These are phyloP conservation scores for Lactifluus piperatus DNA, from an alignment of 768 basidiomycete species.

Conservation along the genomic window DNA sequence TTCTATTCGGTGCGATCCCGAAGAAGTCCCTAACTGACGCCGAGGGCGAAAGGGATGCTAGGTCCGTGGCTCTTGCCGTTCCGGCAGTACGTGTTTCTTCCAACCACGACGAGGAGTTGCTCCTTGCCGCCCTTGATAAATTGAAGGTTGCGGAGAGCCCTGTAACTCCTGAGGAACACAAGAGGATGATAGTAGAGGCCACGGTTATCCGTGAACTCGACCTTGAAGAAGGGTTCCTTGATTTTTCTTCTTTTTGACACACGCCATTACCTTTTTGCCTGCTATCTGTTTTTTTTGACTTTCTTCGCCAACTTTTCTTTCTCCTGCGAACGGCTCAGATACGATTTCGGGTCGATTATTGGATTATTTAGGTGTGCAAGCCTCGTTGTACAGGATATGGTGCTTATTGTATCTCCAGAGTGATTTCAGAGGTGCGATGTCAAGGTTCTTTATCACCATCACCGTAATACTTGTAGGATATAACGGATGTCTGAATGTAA, in stretches of 20 bases:
- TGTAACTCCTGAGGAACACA: slow-evolving; percentile 20
- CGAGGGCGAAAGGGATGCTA: neutral
- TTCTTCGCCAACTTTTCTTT: no score
- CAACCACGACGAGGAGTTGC: neutral
- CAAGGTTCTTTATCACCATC: neutral
- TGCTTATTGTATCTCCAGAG: neutral
- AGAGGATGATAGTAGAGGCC: slow-evolving; percentile 71
- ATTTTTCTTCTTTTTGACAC: slow-evolving; percentile 52
- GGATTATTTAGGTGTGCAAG: neutral
- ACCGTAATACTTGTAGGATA: no score
- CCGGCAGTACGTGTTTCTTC: neutral
- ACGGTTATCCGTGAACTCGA: slow-evolving; percentile 73
- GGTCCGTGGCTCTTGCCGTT: neutral
- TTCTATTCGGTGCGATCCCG: neutral
- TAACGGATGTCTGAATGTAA: neutral
- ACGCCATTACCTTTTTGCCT: no score
- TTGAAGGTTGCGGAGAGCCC: slow-evolving; percentile 22
- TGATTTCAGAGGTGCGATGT: neutral
- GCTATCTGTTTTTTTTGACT: neutral
- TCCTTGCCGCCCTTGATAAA: slow-evolving; percentile 17
- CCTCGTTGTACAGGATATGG: neutral
- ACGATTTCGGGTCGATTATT: neutral
- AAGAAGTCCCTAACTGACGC: neutral
- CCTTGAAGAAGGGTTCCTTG: slow-evolving; percentile 65
- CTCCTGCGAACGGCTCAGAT: no score